Evolutionary conservation across 192 early-diverging fungal species (phyloP).

Genomic region (Umbelopsis sp.): DNA sequence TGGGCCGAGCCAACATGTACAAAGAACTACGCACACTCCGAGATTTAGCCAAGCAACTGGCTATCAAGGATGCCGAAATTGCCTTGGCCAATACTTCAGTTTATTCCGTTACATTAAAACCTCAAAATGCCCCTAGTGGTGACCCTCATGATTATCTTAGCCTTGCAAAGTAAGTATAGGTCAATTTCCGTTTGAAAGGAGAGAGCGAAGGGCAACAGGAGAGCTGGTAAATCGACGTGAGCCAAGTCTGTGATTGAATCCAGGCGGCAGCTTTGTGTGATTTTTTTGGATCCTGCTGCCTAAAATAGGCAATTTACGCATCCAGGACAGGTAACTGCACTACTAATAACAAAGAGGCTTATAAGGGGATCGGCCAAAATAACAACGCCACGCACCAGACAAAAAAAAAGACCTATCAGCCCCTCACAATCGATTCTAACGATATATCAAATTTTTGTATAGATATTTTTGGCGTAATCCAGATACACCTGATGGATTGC

Average conservation of each 20-base stretch:
- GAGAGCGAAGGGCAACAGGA: not conserved
- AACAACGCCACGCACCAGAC: no score
- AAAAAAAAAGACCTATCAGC: not conserved
- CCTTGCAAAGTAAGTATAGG: conserved; percentile 10
- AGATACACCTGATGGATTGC: conserved; percentile 42
- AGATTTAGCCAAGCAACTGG: not conserved
- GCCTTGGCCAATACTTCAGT: not conserved
- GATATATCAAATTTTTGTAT: not conserved
- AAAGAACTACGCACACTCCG: not conserved
- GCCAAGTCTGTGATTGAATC: not conserved
- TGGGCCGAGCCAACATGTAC: not conserved
- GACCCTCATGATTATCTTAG: conserved; percentile 11
- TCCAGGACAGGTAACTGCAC: no score
- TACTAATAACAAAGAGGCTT: no score
- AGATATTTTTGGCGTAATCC: conserved; percentile 59
- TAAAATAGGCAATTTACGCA: not conserved
- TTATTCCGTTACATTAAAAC: not conserved
- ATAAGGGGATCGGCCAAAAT: no score
- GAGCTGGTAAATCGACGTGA: not conserved
- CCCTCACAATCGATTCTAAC: not conserved
- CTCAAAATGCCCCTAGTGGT: not conserved
- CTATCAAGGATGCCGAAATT: not conserved
- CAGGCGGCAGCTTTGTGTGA: not conserved
- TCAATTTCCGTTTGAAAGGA: not conserved
- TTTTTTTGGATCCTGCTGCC: not conserved